Evolutionary conservation across 2,329 filamentous ascomycete species (phyloP), one percentile per base, ranked within the genome.

Genomic region (Pseudogymnoascus sp.): DNA sequence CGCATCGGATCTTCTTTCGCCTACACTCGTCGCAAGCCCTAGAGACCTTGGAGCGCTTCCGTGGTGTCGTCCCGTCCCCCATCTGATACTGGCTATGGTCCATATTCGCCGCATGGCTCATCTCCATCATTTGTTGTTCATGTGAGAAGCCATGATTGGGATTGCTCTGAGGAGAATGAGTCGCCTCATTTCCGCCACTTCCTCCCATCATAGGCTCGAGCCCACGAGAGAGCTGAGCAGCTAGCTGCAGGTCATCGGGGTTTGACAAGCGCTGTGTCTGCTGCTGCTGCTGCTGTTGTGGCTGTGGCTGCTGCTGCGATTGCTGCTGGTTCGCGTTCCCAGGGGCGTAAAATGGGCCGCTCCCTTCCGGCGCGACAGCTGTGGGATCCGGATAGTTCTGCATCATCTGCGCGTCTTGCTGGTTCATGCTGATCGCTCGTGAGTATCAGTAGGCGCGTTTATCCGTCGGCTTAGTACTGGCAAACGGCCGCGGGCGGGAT

Each of bases 1-100:
- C 91, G 71, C 92, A 96, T 71, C 91, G 90, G 65, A 96, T 91
- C 79, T 93, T 96, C 76, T 96, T 96, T 63, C 91, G 84, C 46
- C 92, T 83, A 72, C 91, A 96, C 72, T 96, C 91, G 72, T 96
- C 91, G 70, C 91, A 96, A 1, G 91, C 92, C 38, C 91, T 83
- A 10, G 91, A 96, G 5, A 95, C 91, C 74, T 96, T 96, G 5
- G 88, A 90, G 64, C 91, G 82, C 74, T 95, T 95, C 66, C 88
- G 80, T 0, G 88, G 88, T 7, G 68, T 65, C 53, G 66, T 66
- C 59, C 13, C 87, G 83, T 81, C 80, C 67, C 73, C 70, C 21
- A 76, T 62, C 74, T 78, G 76, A 70, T 82, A 81, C 67, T 76
- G 78, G 67, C 83, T 68, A 42, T 69, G 69, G 50, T 70, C 70